A percentile compares a stretch with the other conserved stretches of the same genome.
phyloP scores from a whole-genome alignment of 2,329 filamentous ascomycete species.

The Septoria petroselini region DNA sequence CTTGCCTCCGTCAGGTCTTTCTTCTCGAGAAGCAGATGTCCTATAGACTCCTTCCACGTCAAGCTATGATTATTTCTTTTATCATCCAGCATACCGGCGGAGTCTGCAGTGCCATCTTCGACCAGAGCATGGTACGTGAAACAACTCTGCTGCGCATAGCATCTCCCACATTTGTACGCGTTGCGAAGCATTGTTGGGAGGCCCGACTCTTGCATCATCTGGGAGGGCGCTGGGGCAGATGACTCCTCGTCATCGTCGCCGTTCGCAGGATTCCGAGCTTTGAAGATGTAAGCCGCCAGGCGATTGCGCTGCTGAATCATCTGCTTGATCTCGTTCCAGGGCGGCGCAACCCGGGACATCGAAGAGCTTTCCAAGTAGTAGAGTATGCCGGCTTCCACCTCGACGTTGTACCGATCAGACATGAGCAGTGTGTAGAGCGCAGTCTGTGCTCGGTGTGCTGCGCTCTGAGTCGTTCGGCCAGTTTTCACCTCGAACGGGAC shows the following conservation, averaged over 20 bases:
- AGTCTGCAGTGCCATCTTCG: conserved; percentile 77
- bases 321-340: conserved; percentile 84
- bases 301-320: conserved; percentile 97
- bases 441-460: conserved; percentile 86
- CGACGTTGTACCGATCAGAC: conserved; percentile 90
- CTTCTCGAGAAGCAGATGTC: conserved; percentile 29
- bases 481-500: conserved; percentile 97
- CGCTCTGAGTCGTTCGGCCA: conserved; percentile 72
- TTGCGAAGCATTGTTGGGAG: conserved; percentile 84
- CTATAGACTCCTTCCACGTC: conserved; percentile 70
- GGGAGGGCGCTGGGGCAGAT: conserved; percentile 16
- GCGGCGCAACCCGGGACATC: conserved; percentile 77
- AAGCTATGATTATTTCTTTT: conserved; percentile 35
- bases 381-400: conserved; percentile 83
- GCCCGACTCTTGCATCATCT: conserved; percentile 51
- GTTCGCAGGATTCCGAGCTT: conserved; percentile 27
- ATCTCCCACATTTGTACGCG: conserved; percentile 76
- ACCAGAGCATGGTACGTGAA: conserved; percentile 91
- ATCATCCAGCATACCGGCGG: conserved; percentile 74
- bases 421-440: conserved; percentile 89
- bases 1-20: conserved; percentile 56
- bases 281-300: conserved; percentile 75
- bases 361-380: conserved; percentile 94
- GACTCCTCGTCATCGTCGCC: conserved; percentile 3
- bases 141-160: conserved; percentile 86